Percentiles rank a stretch among this genome's conserved stretches.
Evolutionary conservation across 805 yeast species (phyloP).

Genomic region (Wickerhamomyces xylosicus): DNA sequence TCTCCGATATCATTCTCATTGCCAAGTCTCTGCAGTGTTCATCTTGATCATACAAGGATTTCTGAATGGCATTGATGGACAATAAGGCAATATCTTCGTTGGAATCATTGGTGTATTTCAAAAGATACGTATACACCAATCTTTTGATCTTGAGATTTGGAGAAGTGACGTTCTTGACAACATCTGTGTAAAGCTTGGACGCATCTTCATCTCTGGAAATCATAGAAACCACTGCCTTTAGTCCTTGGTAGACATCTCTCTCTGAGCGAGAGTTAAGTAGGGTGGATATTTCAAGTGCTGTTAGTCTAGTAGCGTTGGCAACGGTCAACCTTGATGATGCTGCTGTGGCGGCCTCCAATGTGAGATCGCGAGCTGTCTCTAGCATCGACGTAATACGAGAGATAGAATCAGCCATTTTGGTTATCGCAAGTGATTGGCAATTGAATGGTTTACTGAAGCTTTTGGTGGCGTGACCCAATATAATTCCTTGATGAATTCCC

Average conservation of each 20-base stretch:
- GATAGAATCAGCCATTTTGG: conserved; percentile 43
- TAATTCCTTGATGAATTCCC: too few species aligned
- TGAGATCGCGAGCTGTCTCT: conserved; percentile 70
- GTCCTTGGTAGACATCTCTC: conserved; percentile 49
- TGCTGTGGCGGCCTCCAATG: conserved; percentile 75
- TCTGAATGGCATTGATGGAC: conserved; percentile 87
- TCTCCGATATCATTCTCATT: conserved; percentile 72
- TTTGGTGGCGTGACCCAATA: too few species aligned
- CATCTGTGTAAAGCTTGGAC: conserved; percentile 61
- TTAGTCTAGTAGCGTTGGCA: conserved; percentile 46
- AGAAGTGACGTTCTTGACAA: conserved; percentile 79
- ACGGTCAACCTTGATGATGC: conserved; percentile 52
- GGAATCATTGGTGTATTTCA: conserved; percentile 69
- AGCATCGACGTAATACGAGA: conserved; percentile 58
- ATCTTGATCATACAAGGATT: conserved; percentile 58
- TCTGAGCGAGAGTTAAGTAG: conserved; percentile 61
- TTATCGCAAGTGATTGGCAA: too few species aligned
- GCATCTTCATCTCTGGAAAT: conserved; percentile 30
- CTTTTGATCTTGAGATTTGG: conserved; percentile 52
- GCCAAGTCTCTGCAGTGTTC: conserved; percentile 65
- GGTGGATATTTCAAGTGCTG: conserved; percentile 56
- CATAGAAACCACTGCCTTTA: conserved; percentile 42
- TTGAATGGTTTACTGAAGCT: too few species aligned
- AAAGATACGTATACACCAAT: conserved; percentile 66
- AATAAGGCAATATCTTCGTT: conserved; percentile 81